Evolutionary conservation across 306 rosid species (phyloP).

Genomic region (Carpinus fangiana): DNA sequence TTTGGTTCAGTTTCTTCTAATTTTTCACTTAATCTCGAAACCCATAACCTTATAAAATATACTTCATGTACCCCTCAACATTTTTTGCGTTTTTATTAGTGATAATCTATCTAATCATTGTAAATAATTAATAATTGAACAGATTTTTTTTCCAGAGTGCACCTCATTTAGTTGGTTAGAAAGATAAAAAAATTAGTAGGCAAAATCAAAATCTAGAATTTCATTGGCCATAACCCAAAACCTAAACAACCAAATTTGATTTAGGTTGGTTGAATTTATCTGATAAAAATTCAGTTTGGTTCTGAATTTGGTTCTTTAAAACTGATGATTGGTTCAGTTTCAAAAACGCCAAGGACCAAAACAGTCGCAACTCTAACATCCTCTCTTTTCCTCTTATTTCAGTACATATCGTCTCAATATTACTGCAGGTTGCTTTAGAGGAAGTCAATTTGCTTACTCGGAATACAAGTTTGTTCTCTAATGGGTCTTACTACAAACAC

Average conservation of each 20-base stretch:
- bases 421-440: not conserved
- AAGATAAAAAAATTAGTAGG: not conserved
- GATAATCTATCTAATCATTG: not conserved
- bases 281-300: not conserved
- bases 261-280: not conserved
- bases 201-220: not conserved
- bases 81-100: not conserved
- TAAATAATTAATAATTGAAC: not conserved
- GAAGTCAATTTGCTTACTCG: not conserved
- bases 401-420: not conserved
- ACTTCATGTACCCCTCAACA: not conserved
- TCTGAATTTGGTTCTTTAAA: not conserved
- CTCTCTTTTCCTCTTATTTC: not conserved
- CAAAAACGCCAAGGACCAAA: not conserved
- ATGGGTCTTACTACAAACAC: not conserved
- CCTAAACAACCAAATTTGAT: not conserved
- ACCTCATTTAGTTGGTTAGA: not conserved
- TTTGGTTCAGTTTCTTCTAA: no score
- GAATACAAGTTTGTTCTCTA: not conserved
- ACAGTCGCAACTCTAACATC: not conserved
- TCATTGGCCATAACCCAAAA: not conserved
- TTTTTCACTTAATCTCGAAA: no score
- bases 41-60: no score
- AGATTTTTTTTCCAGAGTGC: not conserved
- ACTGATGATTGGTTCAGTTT: not conserved